phyloP scores from a whole-genome alignment of 495 filamentous ascomycete genomes.

The Annulohypoxylon maeteangense region DNA sequence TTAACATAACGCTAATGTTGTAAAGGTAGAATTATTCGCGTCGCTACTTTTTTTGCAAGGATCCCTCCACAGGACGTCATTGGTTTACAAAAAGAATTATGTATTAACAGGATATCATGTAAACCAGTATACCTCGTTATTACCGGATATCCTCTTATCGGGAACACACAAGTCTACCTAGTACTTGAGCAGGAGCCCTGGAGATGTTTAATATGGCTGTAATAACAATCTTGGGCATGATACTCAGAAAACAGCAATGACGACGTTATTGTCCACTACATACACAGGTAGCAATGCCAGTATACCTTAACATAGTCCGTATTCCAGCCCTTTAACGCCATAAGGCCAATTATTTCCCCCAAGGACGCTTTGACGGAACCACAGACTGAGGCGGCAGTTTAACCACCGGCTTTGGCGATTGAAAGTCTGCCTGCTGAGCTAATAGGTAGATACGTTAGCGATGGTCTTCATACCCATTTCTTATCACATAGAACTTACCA shows the following conservation, averaged over 20 bases:
- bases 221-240: too few species aligned
- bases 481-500: too few species aligned
- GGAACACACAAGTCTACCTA: too few species aligned
- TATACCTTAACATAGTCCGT: background rate
- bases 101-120: background rate
- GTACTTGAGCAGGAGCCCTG: too few species aligned
- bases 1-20: background rate
- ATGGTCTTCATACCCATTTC: too few species aligned
- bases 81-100: background rate
- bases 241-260: too few species aligned
- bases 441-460: too few species aligned
- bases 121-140: background rate
- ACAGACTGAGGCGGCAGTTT: background rate
- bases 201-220: too few species aligned
- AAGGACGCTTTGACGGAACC: background rate
- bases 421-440: too few species aligned
- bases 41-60: slow-evolving; percentile 21
- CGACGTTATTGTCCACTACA: background rate
- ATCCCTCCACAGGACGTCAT: slow-evolving; percentile 20
- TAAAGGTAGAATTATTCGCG: slow-evolving; percentile 15
- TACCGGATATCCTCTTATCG: background rate
- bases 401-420: too few species aligned
- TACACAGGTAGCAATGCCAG: background rate
- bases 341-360: background rate
- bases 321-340: background rate